phyloP scores from a whole-genome alignment of 129 eudicot species.

The Heracleum sosnowskyi region DNA sequence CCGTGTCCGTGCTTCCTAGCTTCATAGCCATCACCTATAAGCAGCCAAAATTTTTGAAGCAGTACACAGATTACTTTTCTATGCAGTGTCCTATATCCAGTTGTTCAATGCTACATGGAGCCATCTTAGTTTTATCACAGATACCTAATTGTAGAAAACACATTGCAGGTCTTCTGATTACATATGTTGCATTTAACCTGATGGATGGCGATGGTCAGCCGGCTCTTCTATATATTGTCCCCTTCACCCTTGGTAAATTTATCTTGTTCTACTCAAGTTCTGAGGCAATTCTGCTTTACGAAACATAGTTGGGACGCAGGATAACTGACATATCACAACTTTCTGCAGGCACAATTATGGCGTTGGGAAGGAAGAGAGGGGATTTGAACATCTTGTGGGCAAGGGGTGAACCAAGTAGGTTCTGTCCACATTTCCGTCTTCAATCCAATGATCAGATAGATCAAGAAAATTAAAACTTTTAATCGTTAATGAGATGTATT shows the following conservation, averaged over 20 bases:
- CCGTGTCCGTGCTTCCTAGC: too few relatives aligned
- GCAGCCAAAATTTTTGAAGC: background rate
- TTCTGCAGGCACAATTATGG: conserved; percentile 54
- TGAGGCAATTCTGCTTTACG: background rate
- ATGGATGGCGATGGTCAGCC: conserved; percentile 98
- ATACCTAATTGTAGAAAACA: conserved; percentile 12
- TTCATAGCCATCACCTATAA: background rate
- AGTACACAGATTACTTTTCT: background rate
- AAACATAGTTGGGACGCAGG: background rate
- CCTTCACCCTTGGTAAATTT: conserved; percentile 61
- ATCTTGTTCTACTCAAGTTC: background rate
- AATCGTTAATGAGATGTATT: background rate
- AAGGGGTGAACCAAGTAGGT: conserved; percentile 66
- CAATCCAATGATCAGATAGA: conserved; percentile 22
- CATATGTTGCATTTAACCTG: conserved; percentile 68
- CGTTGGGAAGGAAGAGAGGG: conserved; percentile 64
- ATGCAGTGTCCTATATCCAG: background rate
- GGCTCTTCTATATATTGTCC: conserved; percentile 81
- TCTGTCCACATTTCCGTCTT: conserved; percentile 55
- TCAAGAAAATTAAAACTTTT: conserved; percentile 11
- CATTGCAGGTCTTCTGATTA: conserved; percentile 68
- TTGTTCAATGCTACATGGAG: background rate
- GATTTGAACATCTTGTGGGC: conserved; percentile 63
- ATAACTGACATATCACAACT: background rate
- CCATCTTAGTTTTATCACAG: background rate